These are phyloP conservation scores for Ulmus americana DNA, from an alignment of 331 rosid species.

Conservation along the genomic window DNA sequence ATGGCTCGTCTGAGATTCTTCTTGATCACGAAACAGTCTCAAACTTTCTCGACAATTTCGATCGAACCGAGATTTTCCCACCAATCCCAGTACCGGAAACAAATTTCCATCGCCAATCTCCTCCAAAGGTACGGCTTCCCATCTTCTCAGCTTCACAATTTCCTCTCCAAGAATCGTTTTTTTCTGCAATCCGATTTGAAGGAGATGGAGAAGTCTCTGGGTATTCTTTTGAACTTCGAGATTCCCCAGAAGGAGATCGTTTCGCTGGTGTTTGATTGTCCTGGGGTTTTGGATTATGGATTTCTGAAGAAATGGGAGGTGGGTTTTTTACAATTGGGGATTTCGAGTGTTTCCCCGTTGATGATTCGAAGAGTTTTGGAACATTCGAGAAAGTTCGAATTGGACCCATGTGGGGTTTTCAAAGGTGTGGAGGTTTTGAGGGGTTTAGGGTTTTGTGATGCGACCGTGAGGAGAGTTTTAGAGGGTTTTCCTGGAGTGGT, in stretches of 20 bases:
- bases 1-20: neutral
- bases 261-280: slow-evolving; percentile 47
- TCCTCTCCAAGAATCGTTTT: slow-evolving; percentile 42
- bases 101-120: slow-evolving; percentile 43
- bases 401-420: slow-evolving; percentile 32
- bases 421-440: slow-evolving; percentile 31
- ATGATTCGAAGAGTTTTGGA: slow-evolving; percentile 42
- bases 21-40: neutral
- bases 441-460: slow-evolving; percentile 41
- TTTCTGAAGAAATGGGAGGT: slow-evolving; percentile 46
- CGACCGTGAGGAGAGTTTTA: slow-evolving; percentile 36
- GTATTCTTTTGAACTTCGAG: slow-evolving; percentile 43
- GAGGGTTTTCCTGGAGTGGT: slow-evolving; percentile 47
- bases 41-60: slow-evolving; percentile 17
- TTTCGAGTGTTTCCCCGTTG: slow-evolving; percentile 29
- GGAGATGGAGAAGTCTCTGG: slow-evolving; percentile 42
- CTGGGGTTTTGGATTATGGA: slow-evolving; percentile 44
- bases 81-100: slow-evolving; percentile 44
- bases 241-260: slow-evolving; percentile 46
- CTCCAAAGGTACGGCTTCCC: slow-evolving; percentile 60
- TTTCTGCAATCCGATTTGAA: slow-evolving; percentile 28
- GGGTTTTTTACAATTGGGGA: slow-evolving; percentile 28
- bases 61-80: slow-evolving; percentile 12
- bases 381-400: slow-evolving; percentile 40
- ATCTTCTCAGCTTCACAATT: slow-evolving; percentile 33